phyloP scores from a whole-genome alignment of 2,329 filamentous ascomycete genomes.

The Drechmeria coniospora region DNA sequence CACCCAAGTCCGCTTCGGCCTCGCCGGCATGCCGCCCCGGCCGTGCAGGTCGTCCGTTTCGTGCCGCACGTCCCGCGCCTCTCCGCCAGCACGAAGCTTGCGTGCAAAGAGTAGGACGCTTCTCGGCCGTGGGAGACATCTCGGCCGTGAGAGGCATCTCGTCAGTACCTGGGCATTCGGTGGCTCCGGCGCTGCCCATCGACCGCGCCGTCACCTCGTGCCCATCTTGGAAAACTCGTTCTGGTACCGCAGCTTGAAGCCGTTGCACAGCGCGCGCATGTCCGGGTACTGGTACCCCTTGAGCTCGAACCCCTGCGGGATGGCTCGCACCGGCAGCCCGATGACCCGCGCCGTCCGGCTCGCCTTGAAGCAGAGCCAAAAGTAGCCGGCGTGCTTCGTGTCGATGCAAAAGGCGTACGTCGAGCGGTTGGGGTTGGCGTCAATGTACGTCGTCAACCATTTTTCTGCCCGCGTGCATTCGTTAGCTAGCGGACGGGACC shows the following conservation, averaged over 20 bases:
- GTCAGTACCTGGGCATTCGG: no score
- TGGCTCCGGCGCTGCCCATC: no score
- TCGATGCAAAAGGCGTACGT: constrained; percentile 95
- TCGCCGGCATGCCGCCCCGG: no score
- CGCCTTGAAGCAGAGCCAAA: constrained; percentile 92
- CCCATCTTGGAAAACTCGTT: constrained; percentile 50
- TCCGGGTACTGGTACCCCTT: constrained; percentile 82
- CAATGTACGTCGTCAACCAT: constrained; percentile 92
- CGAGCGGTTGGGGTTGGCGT: constrained; percentile 86
- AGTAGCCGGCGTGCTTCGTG: constrained; percentile 82
- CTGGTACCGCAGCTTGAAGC: constrained; percentile 74
- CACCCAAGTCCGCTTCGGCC: no score
- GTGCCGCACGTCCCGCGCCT: no score
- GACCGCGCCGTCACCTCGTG: constrained; percentile 10
- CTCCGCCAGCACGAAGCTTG: no score
- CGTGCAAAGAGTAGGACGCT: no score
- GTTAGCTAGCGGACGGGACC: no score
- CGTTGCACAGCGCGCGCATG: constrained; percentile 90
- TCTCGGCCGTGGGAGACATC: no score
- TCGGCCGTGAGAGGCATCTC: no score
- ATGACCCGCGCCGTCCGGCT: constrained; percentile 58
- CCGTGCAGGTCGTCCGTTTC: no score
- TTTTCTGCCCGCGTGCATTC: constrained; percentile 50
- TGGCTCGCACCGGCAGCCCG: constrained; percentile 74
- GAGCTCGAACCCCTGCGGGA: constrained; percentile 87